phyloP scores from a whole-genome alignment of 208 protist species.

The Leishmania braziliensis region DNA sequence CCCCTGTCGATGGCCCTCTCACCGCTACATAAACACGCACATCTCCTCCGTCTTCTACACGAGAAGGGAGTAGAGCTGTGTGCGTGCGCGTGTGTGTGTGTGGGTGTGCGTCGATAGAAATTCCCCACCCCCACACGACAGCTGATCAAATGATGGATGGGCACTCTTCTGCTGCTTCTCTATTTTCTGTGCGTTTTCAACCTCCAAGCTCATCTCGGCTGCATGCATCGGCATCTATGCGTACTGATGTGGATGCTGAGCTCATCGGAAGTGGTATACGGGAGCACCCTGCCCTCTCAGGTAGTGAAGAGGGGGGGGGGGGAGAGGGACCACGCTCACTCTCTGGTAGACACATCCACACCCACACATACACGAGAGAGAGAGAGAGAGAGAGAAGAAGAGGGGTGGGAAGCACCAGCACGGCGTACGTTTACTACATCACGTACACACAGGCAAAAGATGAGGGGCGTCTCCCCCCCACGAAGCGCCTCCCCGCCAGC shows the following conservation, averaged over 20 bases:
- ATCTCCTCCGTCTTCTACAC: neutral
- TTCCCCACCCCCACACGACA: no score
- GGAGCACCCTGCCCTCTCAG: neutral
- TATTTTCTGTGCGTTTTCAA: neutral
- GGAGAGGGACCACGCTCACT: neutral
- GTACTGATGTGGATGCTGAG: neutral
- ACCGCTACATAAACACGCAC: neutral
- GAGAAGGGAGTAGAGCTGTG: neutral
- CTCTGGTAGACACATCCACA: neutral
- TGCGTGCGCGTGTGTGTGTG: neutral
- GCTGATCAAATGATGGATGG: neutral
- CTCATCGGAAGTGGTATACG: neutral
- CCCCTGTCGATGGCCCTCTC: neutral
- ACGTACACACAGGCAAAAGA: neutral
- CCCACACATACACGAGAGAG: constrained; percentile 3
- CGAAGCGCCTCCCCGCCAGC: neutral
- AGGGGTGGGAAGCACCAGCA: neutral
- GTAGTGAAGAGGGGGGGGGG: neutral
- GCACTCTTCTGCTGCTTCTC: neutral
- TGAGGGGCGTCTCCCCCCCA: neutral
- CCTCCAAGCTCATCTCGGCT: neutral
- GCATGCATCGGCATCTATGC: neutral
- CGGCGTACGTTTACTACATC: neutral
- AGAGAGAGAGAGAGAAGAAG: neutral
- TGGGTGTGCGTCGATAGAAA: neutral